phyloP scores from a whole-genome alignment of 345 rosid genomes.

The Kandelia obovata region DNA sequence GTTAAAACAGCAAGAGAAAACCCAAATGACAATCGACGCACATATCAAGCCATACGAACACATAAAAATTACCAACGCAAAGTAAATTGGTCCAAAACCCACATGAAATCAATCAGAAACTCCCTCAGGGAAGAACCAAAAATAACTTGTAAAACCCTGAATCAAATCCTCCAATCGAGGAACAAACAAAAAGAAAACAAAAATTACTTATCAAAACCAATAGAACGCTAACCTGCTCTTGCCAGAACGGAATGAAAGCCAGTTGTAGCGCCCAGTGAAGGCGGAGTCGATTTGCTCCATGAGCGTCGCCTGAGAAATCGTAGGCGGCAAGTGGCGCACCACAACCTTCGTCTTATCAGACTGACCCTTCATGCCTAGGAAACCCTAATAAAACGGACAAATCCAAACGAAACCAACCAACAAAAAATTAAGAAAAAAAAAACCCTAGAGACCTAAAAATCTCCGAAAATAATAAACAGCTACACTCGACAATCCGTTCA shows the following conservation, averaged over 20 bases:
- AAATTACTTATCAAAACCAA: not conserved
- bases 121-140: too few species aligned
- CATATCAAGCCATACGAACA: too few species aligned
- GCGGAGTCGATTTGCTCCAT: slow-evolving; percentile 52
- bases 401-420: not conserved
- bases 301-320: slow-evolving; percentile 43
- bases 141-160: too few species aligned
- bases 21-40: not conserved
- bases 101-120: too few species aligned
- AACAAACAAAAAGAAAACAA: not conserved
- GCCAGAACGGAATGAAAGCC: slow-evolving; percentile 61
- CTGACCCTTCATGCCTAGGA: slow-evolving; percentile 43
- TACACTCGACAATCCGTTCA: not conserved
- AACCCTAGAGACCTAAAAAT: slow-evolving; percentile 26
- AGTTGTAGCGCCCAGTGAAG: slow-evolving; percentile 56
- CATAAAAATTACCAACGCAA: too few species aligned
- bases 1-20: not conserved
- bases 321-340: slow-evolving; percentile 68
- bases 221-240: slow-evolving; percentile 49
- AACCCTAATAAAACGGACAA: not conserved
- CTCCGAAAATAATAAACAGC: slow-evolving; percentile 15
- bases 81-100: too few species aligned
- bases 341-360: slow-evolving; percentile 71
- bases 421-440: slow-evolving; percentile 12
- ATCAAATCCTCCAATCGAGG: not conserved